A percentile compares a stretch with the other conserved stretches of the same genome.
Evolutionary conservation across 805 yeast species (phyloP).

Genomic region (Komagataella pastoris): DNA sequence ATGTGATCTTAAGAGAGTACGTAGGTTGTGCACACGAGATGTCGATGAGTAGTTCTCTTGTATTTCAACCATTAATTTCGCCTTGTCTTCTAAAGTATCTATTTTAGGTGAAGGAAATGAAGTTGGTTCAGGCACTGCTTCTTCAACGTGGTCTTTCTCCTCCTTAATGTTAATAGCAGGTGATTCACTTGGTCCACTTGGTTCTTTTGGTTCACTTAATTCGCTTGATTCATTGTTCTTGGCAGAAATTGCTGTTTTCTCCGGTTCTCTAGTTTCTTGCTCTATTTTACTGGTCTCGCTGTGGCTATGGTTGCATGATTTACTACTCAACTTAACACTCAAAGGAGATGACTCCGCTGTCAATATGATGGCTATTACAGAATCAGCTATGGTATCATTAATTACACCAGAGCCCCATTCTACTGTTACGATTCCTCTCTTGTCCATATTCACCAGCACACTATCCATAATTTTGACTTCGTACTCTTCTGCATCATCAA

Average conservation of each 20-base stretch:
- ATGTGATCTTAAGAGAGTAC: slow-evolving; percentile 61
- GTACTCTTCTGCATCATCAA: slow-evolving; percentile 37
- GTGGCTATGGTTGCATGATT: slow-evolving; percentile 33
- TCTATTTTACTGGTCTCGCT: slow-evolving; percentile 8
- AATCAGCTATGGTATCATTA: slow-evolving; percentile 90
- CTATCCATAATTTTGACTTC: slow-evolving; percentile 52
- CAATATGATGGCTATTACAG: slow-evolving; percentile 78
- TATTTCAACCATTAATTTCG: slow-evolving; percentile 9
- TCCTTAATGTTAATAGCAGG: neutral
- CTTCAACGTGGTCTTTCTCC: slow-evolving; percentile 4
- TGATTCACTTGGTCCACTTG: neutral
- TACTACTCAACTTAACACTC: slow-evolving; percentile 76
- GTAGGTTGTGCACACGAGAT: slow-evolving; percentile 38
- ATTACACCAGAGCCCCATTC: slow-evolving; percentile 87
- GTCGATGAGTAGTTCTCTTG: slow-evolving; percentile 13
- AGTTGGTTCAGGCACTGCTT: neutral
- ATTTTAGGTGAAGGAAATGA: neutral
- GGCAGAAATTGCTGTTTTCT: slow-evolving; percentile 7
- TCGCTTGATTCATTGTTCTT: neutral
- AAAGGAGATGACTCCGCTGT: slow-evolving; percentile 94
- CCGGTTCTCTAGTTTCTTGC: neutral
- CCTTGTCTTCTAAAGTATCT: slow-evolving; percentile 1
- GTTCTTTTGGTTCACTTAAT: neutral
- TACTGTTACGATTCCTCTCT: slow-evolving; percentile 41
- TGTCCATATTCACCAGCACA: slow-evolving; percentile 34